Conservation (phyloP, 306 rosid species). For the Glycine tomentella region DNA sequence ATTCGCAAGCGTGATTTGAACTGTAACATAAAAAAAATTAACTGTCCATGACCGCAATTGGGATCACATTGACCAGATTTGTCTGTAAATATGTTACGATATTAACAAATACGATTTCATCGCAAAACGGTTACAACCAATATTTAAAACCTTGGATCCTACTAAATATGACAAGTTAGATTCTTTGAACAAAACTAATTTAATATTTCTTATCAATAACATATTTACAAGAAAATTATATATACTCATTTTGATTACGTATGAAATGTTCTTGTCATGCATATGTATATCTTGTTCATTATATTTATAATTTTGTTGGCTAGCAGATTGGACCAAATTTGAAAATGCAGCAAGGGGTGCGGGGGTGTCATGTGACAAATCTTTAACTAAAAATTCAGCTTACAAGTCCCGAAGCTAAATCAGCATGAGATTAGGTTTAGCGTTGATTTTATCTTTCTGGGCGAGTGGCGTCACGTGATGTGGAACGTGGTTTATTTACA, state of each 20-base stretch:
- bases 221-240: neutral
- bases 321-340: slow-evolving; percentile 41
- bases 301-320: slow-evolving; percentile 1
- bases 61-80: too few relatives aligned
- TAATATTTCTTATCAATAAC: too few relatives aligned
- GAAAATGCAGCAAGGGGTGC: slow-evolving; percentile 45
- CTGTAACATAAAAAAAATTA: too few relatives aligned
- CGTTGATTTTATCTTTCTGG: slow-evolving; percentile 37
- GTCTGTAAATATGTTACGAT: too few relatives aligned
- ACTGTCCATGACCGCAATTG: too few relatives aligned
- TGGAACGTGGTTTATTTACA: slow-evolving; percentile 67
- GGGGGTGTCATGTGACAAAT: slow-evolving; percentile 76
- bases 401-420: slow-evolving; percentile 80
- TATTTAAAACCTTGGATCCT: too few relatives aligned
- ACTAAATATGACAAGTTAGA: too few relatives aligned
- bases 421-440: slow-evolving; percentile 43
- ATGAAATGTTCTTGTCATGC: neutral
- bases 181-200: too few relatives aligned
- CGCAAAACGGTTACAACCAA: too few relatives aligned
- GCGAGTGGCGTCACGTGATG: slow-evolving; percentile 63
- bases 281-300: neutral
- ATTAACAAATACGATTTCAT: too few relatives aligned
- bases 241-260: neutral
- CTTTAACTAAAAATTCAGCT: slow-evolving; percentile 64
- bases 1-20: too few relatives aligned